Evolutionary conservation across 495 filamentous ascomycete genomes (phyloP), one percentile per base, ranked within the genome.

Genomic region (Penicillium canescens): DNA sequence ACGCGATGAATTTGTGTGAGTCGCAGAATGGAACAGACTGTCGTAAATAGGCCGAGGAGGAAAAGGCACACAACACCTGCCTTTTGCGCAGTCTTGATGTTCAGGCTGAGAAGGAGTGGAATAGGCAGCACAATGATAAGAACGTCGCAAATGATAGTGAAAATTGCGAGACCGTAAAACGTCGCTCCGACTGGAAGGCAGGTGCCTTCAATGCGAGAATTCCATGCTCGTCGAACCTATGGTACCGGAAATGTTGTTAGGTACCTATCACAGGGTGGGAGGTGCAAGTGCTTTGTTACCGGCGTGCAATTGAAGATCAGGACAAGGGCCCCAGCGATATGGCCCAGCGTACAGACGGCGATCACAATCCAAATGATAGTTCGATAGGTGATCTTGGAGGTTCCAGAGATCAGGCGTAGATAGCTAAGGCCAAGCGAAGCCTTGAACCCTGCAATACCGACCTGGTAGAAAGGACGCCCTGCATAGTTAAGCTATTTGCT

Each of bases 391-490:
- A 41, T 57, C 39, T 82, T 81, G 20, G 66, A 67, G 0, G 75
- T 80, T 2, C 76, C 70, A 24, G 72, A 71, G 26, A 84, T 65
- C 18, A 85, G 71, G 3, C 81, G 76, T 8, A 83, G 68, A 52
- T 83, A 85, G 34, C 75, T 78, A 43, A 82, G 70, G 35, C 82
- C 77, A n/a, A 84, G 70, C 1, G 82, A 78, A 8, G 82, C 75
- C 61, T 85, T 85, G 71, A 85, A 84, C 24, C 78, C 78, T 34
- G 74, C 75, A 57, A 84, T 81, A 24, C 82, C 82, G 16, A 82
- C 42, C 57, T 82, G 79, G 56, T 85, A 85, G 42, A 85, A 81
- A 2, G 82, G 82, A 6, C 82, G 77, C 21, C 79, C 82, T 20
- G 76, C 77, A 57, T 77, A 84, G 56, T 85, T 85, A 53, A 78